These are phyloP conservation scores for Mycena polygramma DNA, from an alignment of 768 basidiomycete genomes.

Conservation along the genomic window DNA sequence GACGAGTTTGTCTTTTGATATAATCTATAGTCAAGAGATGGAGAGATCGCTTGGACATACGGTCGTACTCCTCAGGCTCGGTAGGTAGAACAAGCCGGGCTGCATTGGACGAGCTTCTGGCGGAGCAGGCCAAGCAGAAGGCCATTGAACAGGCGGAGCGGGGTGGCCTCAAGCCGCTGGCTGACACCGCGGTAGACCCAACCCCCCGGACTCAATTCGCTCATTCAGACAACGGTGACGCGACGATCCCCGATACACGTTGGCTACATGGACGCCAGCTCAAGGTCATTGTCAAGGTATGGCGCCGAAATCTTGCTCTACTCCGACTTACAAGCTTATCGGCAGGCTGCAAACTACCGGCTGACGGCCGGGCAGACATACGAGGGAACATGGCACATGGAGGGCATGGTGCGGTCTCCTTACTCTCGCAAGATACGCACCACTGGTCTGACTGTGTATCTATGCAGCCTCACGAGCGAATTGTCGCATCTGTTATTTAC, in stretches of 20 bases:
- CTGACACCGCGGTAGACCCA: background rate
- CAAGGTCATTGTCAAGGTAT: background rate
- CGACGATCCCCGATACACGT: background rate
- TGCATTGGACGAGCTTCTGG: background rate
- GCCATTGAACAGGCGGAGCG: background rate
- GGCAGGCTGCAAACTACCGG: background rate
- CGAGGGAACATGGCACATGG: background rate
- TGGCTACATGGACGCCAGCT: background rate
- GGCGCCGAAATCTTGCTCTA: background rate
- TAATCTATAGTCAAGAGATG: background rate
- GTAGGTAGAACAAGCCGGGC: no score
- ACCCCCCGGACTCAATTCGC: no score
- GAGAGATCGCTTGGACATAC: background rate
- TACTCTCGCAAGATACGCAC: background rate
- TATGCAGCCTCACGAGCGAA: background rate
- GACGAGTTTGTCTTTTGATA: no score
- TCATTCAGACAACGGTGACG: no score
- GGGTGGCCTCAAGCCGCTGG: background rate
- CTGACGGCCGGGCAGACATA: background rate
- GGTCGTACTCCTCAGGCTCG: no score
- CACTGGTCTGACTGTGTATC: background rate
- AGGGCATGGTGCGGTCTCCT: background rate
- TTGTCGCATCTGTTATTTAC: background rate
- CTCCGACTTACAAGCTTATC: background rate
- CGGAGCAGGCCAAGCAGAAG: background rate